Percentiles rank a stretch among this genome's conserved stretches.
phyloP scores from a whole-genome alignment of 257 asterid genomes.

The Parsonsia alboflavescens region DNA sequence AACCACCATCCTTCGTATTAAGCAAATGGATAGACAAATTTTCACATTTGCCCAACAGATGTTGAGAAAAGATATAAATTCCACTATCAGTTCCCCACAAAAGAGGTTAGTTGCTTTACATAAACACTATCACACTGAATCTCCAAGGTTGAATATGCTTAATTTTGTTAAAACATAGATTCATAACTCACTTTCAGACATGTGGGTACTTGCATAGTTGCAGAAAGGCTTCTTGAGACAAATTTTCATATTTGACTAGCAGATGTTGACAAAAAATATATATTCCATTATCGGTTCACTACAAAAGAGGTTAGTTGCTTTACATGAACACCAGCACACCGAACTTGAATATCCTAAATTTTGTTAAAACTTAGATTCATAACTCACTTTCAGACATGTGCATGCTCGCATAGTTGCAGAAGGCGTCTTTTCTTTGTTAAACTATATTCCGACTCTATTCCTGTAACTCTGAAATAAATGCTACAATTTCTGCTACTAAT shows the following conservation, averaged over 20 bases:
- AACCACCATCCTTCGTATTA: background rate
- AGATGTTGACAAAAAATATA: background rate
- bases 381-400: background rate
- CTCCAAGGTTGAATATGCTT: background rate
- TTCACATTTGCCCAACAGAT: background rate
- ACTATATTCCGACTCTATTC: background rate
- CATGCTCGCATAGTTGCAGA: slow-evolving; percentile 5
- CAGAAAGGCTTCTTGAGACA: slow-evolving; percentile 5
- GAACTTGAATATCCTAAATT: background rate
- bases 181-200: background rate
- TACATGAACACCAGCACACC: background rate
- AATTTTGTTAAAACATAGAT: background rate
- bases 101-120: background rate
- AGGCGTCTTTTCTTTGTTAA: slow-evolving; percentile 8
- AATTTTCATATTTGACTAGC: background rate
- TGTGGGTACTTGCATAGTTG: slow-evolving; percentile 6
- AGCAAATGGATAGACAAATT: background rate
- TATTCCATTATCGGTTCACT: background rate
- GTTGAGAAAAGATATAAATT: background rate
- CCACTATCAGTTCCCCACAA: background rate
- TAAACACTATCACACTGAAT: background rate
- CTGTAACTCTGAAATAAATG: background rate
- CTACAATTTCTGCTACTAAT: background rate
- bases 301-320: background rate
- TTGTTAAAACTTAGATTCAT: background rate